Evolutionary conservation across 1,139 yeast genomes (phyloP).

Genomic region (Starmera stellimalicola): DNA sequence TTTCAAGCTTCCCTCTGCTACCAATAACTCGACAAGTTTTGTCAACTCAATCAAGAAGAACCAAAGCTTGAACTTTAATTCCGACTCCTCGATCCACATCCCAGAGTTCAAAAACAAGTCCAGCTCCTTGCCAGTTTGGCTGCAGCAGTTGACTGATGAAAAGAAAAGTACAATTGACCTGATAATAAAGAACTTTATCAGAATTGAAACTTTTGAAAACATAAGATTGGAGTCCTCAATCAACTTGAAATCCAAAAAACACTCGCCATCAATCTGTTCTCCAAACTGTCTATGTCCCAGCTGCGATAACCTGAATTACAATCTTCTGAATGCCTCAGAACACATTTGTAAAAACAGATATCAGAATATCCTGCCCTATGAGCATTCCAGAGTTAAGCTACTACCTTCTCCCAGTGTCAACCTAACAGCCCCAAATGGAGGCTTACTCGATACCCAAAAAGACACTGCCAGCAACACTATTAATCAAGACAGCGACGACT

Average conservation of each 20-base stretch:
- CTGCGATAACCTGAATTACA: conserved; percentile 7
- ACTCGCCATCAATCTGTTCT: conserved; percentile 18
- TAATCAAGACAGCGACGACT: conserved; percentile 25
- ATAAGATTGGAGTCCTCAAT: conserved; percentile 30
- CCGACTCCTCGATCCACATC: conserved; percentile 6
- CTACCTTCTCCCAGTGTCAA: conserved; percentile 25
- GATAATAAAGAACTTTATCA: conserved; percentile 32
- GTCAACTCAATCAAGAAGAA: conserved; percentile 15
- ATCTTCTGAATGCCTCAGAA: conserved; percentile 17
- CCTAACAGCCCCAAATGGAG: conserved; percentile 5
- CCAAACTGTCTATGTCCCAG: conserved; percentile 11
- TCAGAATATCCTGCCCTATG: conserved; percentile 75
- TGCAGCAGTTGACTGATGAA: conserved; percentile 26
- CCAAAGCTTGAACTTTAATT: conserved; percentile 1
- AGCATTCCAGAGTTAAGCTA: conserved; percentile 64
- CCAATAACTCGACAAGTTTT: conserved; percentile 14
- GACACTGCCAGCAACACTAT: not conserved
- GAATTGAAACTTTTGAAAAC: conserved; percentile 42
- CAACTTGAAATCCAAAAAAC: conserved; percentile 10
- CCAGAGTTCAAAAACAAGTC: conserved; percentile 16
- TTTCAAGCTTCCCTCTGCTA: conserved; percentile 15
- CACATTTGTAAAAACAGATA: conserved; percentile 53
- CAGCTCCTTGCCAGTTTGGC: conserved; percentile 37
- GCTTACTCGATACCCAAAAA: not conserved
- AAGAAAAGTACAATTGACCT: conserved; percentile 26